Evolutionary conservation across 2,329 filamentous ascomycete species (phyloP).

Genomic region (Pochonia chlamydosporia): DNA sequence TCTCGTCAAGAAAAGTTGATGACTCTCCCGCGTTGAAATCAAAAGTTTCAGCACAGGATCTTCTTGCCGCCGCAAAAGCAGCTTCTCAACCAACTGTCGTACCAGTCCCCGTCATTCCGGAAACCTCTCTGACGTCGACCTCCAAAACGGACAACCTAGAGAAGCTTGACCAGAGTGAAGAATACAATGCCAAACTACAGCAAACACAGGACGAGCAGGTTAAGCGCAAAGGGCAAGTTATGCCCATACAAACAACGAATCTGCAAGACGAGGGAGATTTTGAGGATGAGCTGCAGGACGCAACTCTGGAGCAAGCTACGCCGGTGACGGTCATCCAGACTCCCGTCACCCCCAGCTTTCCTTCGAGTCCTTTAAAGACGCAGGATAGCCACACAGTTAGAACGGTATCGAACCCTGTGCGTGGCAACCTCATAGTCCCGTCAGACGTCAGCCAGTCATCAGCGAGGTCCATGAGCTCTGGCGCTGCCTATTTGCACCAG

Average conservation of each 20-base stretch:
- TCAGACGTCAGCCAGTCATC: conserved; percentile 40
- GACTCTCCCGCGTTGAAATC: conserved; percentile 13
- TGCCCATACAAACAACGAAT: conserved; percentile 48
- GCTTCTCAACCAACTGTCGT: conserved; percentile 9
- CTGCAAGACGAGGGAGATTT: conserved; percentile 53
- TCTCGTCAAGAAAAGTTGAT: conserved; percentile 11
- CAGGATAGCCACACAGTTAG: conserved; percentile 29
- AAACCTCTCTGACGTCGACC: background rate
- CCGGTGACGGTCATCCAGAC: conserved; percentile 75
- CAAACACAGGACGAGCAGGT: conserved; percentile 21
- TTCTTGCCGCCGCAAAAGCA: conserved; percentile 15
- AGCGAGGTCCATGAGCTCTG: conserved; percentile 50
- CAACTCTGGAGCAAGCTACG: conserved; percentile 77
- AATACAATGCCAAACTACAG: conserved; percentile 19
- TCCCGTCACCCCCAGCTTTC: conserved; percentile 64
- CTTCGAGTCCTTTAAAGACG: conserved; percentile 19
- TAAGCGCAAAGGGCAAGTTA: conserved; percentile 33
- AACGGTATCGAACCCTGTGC: conserved; percentile 41
- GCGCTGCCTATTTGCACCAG: conserved; percentile 50
- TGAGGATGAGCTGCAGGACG: conserved; percentile 79
- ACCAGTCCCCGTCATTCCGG: background rate
- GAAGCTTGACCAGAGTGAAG: conserved; percentile 2
- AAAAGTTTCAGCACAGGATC: conserved; percentile 23
- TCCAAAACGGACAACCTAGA: background rate
- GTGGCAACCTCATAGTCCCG: conserved; percentile 38